phyloP scores from a whole-genome alignment of 1,139 yeast species.

The Sugiyamaella sp. region DNA sequence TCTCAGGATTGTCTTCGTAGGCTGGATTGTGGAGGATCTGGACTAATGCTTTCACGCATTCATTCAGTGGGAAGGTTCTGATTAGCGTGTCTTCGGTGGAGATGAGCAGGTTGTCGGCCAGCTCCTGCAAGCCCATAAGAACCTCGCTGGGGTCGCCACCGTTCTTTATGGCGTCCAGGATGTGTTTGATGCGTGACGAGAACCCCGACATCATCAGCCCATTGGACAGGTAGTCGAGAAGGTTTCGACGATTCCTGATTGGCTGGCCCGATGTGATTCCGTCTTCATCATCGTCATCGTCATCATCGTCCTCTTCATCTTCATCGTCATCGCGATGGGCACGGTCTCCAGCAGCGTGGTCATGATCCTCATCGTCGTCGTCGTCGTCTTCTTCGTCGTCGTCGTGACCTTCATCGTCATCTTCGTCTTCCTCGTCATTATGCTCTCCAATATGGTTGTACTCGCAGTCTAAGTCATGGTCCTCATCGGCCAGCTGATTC shows the following conservation, averaged over 20 bases:
- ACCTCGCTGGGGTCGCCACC: slow-evolving; percentile 51
- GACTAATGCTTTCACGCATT: slow-evolving; percentile 59
- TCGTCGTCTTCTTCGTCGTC: slow-evolving; percentile 22
- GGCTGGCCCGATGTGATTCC: slow-evolving; percentile 21
- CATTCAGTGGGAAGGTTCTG: slow-evolving; percentile 58
- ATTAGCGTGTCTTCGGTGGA: slow-evolving; percentile 42
- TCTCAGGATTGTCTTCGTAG: slow-evolving; percentile 68
- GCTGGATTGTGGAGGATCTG: slow-evolving; percentile 60
- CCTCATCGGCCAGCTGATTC: slow-evolving; percentile 11
- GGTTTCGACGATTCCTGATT: slow-evolving; percentile 25
- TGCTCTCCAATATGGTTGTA: slow-evolving; percentile 28
- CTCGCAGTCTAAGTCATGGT: slow-evolving; percentile 21
- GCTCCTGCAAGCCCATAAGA: slow-evolving; percentile 45
- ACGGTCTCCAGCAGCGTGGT: not conserved
- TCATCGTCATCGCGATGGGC: slow-evolving; percentile 17
- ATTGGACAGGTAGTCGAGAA: slow-evolving; percentile 41
- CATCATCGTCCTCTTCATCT: slow-evolving; percentile 23
- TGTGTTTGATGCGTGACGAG: slow-evolving; percentile 34
- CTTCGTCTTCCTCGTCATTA: slow-evolving; percentile 23
- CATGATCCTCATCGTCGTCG: slow-evolving; percentile 20
- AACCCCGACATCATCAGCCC: slow-evolving; percentile 45
- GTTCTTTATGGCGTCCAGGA: slow-evolving; percentile 38
- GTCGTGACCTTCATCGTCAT: slow-evolving; percentile 27
- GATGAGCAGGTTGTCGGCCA: slow-evolving; percentile 44
- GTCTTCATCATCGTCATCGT: slow-evolving; percentile 27